phyloP scores from a whole-genome alignment of 768 basidiomycete species.

The Termitomyces sp. region DNA sequence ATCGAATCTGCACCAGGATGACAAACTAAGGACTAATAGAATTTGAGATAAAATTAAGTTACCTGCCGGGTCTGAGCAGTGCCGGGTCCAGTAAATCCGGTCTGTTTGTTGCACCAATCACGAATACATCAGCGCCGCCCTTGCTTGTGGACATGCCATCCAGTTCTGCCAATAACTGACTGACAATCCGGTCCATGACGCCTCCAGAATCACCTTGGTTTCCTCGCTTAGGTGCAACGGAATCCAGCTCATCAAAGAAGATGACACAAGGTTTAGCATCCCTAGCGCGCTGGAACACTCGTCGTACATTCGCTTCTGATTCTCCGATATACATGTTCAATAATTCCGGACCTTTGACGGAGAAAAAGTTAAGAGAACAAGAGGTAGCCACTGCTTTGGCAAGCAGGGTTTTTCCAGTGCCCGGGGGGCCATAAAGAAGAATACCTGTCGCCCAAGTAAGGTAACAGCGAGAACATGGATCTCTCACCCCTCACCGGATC shows the following conservation, averaged over 20 bases:
- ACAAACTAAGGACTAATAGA: background rate
- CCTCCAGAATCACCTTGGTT: conserved; percentile 96
- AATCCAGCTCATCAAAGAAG: conserved; percentile 96
- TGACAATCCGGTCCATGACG: conserved; percentile 97
- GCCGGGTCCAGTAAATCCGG: conserved; percentile 91
- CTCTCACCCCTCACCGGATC: conserved; percentile 63
- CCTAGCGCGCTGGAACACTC: conserved; percentile 85
- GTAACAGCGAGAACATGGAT: background rate
- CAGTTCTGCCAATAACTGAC: conserved; percentile 88
- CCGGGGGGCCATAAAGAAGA: conserved; percentile 90
- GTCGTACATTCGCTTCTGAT: conserved; percentile 94
- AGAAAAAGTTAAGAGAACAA: conserved; percentile 93
- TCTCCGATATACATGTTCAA: conserved; percentile 99
- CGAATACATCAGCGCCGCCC: conserved; percentile 73
- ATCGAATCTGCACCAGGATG: conserved; percentile 71
- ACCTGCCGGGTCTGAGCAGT: conserved; percentile 84
- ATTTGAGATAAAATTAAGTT: background rate
- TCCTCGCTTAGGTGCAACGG: conserved; percentile 90
- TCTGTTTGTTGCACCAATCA: conserved; percentile 93
- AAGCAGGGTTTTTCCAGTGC: conserved; percentile 92
- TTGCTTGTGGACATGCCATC: conserved; percentile 78
- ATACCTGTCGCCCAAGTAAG: conserved; percentile 49
- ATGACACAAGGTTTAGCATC: conserved; percentile 94
- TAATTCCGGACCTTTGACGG: conserved; percentile 94
- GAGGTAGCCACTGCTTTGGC: conserved; percentile 97